Evolutionary conservation across 1,284 basidiomycete genomes (phyloP), one percentile per base, ranked within the genome.

Genomic region (Cryptococcus deneoformans): DNA sequence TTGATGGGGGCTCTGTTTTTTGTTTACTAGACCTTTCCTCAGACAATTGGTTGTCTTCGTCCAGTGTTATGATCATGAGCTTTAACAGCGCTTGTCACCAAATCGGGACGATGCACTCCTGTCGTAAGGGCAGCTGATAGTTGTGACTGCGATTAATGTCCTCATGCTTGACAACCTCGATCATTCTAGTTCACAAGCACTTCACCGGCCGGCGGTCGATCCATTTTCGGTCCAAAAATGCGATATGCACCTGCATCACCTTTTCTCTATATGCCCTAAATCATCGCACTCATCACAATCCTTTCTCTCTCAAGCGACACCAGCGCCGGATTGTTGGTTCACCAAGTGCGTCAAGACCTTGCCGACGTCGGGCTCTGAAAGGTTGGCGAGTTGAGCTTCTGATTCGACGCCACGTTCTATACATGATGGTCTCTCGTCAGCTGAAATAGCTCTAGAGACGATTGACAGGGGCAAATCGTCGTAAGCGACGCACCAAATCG

Each of bases 401-500:
- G 64, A 58, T 63, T 79, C 77, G 46, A 67, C 67, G 2, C 77
- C 77, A 44, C 71, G 69, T 59, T 79, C 77, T 79, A 61, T 29
- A 47, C 6, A 24, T 29, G 8, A 16, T 44, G 7, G 43, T 11
- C 1, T 8, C 8, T 8, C 46, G 7, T 51, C 9, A 29, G 20
- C 29, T 10, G 16, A 46, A 38, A 44, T 39, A 12, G 11, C 11
- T 38, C 4, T 16, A 8, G 20, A 9, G 16, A 44, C 50, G 14
- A 16, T 36, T 45, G 20, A 37, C 9, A 39, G 12, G 50, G 43
- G 44, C 38, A 29, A 9, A 35, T 12, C 42, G 3, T 29, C 29
- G 10, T 12, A 46, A 24, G 24, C 24, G 35, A 84, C 91, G 75
- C 79, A 95, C 92, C 92, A 72, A 92, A 94, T 71, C 92, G 83